phyloP scores from a whole-genome alignment of 345 rosid genomes.

The Brassica rapa region DNA sequence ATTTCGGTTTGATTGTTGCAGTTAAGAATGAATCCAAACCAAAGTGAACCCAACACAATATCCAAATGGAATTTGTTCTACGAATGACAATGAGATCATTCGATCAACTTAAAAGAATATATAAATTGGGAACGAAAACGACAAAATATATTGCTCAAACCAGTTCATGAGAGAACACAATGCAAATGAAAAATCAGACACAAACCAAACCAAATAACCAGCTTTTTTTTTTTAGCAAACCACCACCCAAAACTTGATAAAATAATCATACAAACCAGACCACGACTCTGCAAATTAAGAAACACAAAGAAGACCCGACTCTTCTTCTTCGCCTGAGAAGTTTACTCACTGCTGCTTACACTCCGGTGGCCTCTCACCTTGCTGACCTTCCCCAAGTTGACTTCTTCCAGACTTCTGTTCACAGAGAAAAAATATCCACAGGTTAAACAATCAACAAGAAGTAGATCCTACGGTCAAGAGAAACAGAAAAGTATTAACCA shows the following conservation, averaged over 20 bases:
- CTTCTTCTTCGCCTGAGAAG: neutral
- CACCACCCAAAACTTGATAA: conserved; percentile 56
- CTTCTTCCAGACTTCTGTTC: conserved; percentile 62
- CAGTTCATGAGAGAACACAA: conserved; percentile 22
- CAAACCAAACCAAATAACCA: conserved; percentile 29
- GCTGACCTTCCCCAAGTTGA: conserved; percentile 50
- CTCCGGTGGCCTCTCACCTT: conserved; percentile 87
- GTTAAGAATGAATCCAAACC: too few relatives aligned
- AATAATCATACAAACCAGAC: conserved; percentile 29
- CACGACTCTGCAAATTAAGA: conserved; percentile 32
- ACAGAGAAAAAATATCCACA: neutral
- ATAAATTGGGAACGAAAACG: neutral
- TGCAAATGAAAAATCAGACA: conserved; percentile 26
- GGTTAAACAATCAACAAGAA: neutral
- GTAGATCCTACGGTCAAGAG: neutral
- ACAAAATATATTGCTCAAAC: conserved; percentile 13
- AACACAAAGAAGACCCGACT: conserved; percentile 13
- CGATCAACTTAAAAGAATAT: neutral
- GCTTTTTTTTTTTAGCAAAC: conserved; percentile 17
- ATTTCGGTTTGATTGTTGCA: too few relatives aligned
- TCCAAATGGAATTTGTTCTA: too few relatives aligned
- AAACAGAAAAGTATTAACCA: neutral
- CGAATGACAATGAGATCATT: too few relatives aligned
- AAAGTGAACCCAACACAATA: too few relatives aligned
- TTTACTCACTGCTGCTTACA: conserved; percentile 87